Base-by-base conservation (phyloP, 2,329 filamentous ascomycete genomes). In the Pseudofabraea citricarpa region DNA sequence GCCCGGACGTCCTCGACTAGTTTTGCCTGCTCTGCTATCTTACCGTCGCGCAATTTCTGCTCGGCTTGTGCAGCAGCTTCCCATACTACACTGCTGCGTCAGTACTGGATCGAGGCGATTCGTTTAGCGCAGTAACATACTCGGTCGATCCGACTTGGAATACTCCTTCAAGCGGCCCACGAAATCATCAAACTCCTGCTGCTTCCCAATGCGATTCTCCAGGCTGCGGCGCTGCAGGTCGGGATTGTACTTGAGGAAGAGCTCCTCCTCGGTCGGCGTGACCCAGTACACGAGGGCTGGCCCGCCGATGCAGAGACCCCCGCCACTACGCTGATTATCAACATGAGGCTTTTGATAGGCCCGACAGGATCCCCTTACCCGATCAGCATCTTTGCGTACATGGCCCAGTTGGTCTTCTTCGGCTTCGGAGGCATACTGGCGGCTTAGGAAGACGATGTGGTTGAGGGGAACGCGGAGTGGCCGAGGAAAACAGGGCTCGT, bases 201-300 rank as follows among this genome's bases (percentile, higher is more conserved):
- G 81, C 47, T 79, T 78, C 62, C 85, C 80, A 45, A 84, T 74
- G 15, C 89, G 79, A 46, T 83, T 79, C 64, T 90, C 90, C n/a
- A 95, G 70, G 49, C 87, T 90, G 59, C 86, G 80, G 64, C 87
- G 87, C 62, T 93, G 87, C n/a, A 98, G 77, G 24, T 97, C 93
- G 1, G 91, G 91, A 65, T 91, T 97, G 71, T 97, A 97, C 66
- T 77, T 81, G 70, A 88, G 74, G 73, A 94, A 90, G 32, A 98
- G 76, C 69, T 97, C 90, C 66, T 96, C 93, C 56, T 96, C 90
- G 10, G 86, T 85, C 2, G 93, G 93, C 36, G 78, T 78, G 36
- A 94, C 70, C 64, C 82, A 95, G 67, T 83, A 79, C 33, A 91
- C 85, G 41, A 97, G 70, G 13, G 85, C 84, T 19, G 93, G 93